Evolutionary conservation across 441 rosid species (phyloP).

Genomic region (Theobroma grandiflorum): DNA sequence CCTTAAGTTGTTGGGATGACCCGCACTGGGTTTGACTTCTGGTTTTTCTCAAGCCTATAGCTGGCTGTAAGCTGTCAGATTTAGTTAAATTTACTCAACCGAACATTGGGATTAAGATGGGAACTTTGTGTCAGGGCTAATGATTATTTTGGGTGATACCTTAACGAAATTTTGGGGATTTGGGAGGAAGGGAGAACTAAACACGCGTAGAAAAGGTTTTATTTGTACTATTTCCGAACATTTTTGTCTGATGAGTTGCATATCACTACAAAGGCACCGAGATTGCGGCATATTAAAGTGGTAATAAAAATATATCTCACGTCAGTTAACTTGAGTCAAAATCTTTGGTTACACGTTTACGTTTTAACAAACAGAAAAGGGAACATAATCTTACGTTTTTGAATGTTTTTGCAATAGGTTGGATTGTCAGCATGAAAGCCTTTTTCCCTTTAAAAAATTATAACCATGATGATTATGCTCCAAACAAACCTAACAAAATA

Average conservation of each 20-base stretch:
- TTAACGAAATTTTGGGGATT: background rate
- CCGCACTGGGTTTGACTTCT: background rate
- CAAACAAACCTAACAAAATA: slow-evolving; percentile 22
- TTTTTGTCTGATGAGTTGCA: background rate
- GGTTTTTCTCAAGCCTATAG: background rate
- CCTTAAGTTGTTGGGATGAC: background rate
- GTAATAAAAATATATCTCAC: too few relatives aligned
- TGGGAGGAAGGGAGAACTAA: background rate
- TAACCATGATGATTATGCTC: slow-evolving; percentile 25
- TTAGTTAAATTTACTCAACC: background rate
- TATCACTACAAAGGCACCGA: background rate
- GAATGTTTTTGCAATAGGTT: background rate
- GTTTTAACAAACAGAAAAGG: background rate
- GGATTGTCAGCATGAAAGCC: background rate
- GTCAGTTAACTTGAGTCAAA: background rate
- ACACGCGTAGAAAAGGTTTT: background rate
- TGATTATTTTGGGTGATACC: background rate
- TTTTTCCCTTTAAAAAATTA: background rate
- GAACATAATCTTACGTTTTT: background rate
- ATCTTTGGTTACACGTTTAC: background rate
- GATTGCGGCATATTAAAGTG: background rate
- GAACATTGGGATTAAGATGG: background rate
- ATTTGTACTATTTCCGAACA: background rate
- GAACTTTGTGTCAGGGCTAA: background rate
- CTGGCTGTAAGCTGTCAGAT: background rate